Evolutionary conservation across 768 basidiomycete species (phyloP), one percentile per base, ranked within the genome.

Genomic region (Amanita pallidorosea): DNA sequence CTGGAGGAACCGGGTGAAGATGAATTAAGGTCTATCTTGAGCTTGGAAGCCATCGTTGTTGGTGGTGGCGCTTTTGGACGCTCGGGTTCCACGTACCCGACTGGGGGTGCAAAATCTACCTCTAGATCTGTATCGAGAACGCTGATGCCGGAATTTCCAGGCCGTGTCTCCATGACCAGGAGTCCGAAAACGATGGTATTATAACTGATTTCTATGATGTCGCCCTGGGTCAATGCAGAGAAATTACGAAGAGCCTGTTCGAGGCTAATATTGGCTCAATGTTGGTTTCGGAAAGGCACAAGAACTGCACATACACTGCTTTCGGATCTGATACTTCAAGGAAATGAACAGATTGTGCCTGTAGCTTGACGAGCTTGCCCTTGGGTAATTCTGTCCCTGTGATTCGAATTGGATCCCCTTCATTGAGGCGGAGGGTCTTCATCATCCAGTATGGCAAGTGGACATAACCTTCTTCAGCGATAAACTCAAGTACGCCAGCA

Each of bases 401-500:
- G 47, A 98, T 83, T 40, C 93, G 83, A 54, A 99, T 88, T 9
- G 91, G 82, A 69, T 98, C 96, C 11, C 96, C 96, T 67, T 99
- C 96, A 50, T 83, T 84, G 23, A 99, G 69, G 23, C 90, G 80
- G 17, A 99, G 71, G 4, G 91, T 93, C 70, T 88, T 93, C 95
- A 99, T 99, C 89, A 99, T 95, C 96, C 96, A 99, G 58, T 92
- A 87, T 0, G 96, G 96, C 13, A 99, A 73, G 71, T 98, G 87
- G 2, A 94, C 94, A 12, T 87, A 75, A 11, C 96, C 96, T 65
- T 98, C 95, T 51, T 96, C 86, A 2, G 96, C 95, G 56, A 97
- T 97, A 67, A 99, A 99, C 63, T 99, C 96, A 25, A 99, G 79
- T 23, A 99, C 96, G 72, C 96, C 96, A 1, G 88, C 89, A 63